Base-by-base conservation (phyloP, 106 monocot species). In the Dioscorea alata region DNA sequence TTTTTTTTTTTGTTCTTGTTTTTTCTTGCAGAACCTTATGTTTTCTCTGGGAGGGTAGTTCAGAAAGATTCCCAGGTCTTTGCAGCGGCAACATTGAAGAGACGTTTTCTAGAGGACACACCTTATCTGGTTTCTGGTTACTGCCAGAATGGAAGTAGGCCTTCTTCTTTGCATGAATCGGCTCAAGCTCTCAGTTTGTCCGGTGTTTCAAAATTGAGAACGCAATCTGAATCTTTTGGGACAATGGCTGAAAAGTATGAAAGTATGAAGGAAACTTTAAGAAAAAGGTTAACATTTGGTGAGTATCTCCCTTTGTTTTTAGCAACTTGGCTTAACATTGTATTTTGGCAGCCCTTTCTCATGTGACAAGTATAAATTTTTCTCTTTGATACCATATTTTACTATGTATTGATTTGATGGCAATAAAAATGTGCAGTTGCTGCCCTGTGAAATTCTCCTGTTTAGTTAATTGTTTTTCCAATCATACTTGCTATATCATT, bases 231-330 rank as follows among this genome's bases (percentile, higher is more conserved):
- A 33, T 25, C 51, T 68, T 61, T 57, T 71, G 67, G 59, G 13
- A 76, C 90, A 12, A 82, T 91, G 86, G 70, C 76, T 49, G 86
- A 91, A 64, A 99, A 99, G 70, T 99, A 99, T 56, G 76, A 67
- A 57, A 70, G 68, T 69, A 99, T 99, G 99, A 93, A 84, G 73
- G 64, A 69, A 50, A 93, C 93, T 23, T 87, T 76, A 69, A 85
- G 89, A 67, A 90, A 71, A 20, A 87, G 99, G 54, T 79, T 99
- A 60, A 84, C 85, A 48, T 99, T 99, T 76, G 99, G 99, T 97
- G n/a, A 87, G 88, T 80, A 28, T 33, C 48, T 65, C 3, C 19
- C 0, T 14, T 42, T 42, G 42, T 42, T 6, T 42, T 42, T 42
- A 0, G 10, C 42, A 42, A 42, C 6, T 42, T 42, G 42, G 10